Conservation (phyloP, 192 early-diverging fungal genomes). For the Fimicolochytrium jonesii region DNA sequence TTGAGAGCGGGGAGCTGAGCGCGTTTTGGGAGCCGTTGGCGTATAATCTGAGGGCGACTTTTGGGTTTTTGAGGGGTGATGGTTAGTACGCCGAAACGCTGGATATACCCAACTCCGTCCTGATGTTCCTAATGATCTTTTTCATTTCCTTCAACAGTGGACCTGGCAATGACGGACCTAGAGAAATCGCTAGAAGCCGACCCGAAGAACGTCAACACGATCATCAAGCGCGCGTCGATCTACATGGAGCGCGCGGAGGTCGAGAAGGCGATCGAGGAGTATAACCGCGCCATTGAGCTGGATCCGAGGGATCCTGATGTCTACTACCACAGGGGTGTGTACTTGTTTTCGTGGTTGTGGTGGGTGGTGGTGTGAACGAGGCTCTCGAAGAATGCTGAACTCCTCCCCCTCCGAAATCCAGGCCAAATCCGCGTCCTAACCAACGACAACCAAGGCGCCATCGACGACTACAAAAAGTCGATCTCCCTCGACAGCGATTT, state of each 20-base stretch:
- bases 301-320: conserved; percentile 77
- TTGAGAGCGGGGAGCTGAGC: conserved; percentile 16
- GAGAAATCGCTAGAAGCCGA: conserved; percentile 77
- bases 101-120: conserved; percentile 2
- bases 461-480: conserved; percentile 79
- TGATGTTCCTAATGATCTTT: background rate
- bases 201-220: conserved; percentile 73
- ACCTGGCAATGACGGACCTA: conserved; percentile 66
- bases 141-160: conserved; percentile 32
- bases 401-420: conserved; percentile 28
- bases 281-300: conserved; percentile 65
- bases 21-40: conserved; percentile 58
- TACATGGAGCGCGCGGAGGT: conserved; percentile 83
- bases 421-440: conserved; percentile 81
- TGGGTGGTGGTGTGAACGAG: background rate
- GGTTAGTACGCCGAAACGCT: conserved; percentile 24
- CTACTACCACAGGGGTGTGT: conserved; percentile 82
- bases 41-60: conserved; percentile 84
- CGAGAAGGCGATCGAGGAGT: conserved; percentile 58
- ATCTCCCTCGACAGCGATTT: conserved; percentile 73
- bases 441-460: conserved; percentile 70
- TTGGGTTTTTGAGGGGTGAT: conserved; percentile 82
- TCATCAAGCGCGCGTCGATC: conserved; percentile 86
- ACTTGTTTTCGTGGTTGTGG: background rate
- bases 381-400: conserved; percentile 13